These are phyloP conservation scores for Yarrowia sp. DNA, from an alignment of 805 yeast genomes.

Conservation along the genomic window DNA sequence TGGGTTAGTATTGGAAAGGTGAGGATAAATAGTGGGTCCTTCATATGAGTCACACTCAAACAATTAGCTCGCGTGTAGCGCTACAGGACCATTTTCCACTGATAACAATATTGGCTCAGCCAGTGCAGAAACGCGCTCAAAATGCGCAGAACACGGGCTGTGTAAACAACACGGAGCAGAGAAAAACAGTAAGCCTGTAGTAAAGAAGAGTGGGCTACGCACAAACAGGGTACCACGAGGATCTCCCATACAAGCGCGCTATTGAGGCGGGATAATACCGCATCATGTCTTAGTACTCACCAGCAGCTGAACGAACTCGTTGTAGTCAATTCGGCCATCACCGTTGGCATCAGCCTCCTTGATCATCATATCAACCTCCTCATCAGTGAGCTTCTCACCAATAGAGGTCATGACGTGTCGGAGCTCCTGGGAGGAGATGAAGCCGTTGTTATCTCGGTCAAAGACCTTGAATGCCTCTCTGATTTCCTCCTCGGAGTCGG, in stretches of 20 bases:
- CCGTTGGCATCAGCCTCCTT: conserved; percentile 81
- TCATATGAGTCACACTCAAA: not conserved
- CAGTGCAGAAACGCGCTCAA: conserved; percentile 18
- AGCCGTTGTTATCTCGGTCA: conserved; percentile 91
- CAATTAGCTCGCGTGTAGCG: conserved; percentile 13
- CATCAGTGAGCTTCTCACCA: conserved; percentile 94
- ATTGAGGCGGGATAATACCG: not conserved
- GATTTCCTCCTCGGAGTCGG: conserved; percentile 95
- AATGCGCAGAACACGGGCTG: conserved; percentile 10
- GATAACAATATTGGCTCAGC: conserved; percentile 17
- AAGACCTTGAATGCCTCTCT: conserved; percentile 97
- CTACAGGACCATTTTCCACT: not conserved
- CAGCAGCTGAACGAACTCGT: conserved; percentile 89
- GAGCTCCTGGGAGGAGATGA: conserved; percentile 92
- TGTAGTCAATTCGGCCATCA: conserved; percentile 95
- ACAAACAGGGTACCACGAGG: too few species aligned
- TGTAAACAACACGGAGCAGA: conserved; percentile 3
- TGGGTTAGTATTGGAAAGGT: conserved; percentile 4
- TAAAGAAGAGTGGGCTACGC: not conserved
- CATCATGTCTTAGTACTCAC: conserved; percentile 13
- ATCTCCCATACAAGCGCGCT: not conserved
- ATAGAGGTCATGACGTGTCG: conserved; percentile 95
- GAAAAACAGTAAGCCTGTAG: not conserved
- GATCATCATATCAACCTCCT: conserved; percentile 96
- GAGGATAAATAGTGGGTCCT: not conserved